These are phyloP conservation scores for Plasmodium sp. DNA, from an alignment of 169 alveolate genomes.

Conservation along the genomic window DNA sequence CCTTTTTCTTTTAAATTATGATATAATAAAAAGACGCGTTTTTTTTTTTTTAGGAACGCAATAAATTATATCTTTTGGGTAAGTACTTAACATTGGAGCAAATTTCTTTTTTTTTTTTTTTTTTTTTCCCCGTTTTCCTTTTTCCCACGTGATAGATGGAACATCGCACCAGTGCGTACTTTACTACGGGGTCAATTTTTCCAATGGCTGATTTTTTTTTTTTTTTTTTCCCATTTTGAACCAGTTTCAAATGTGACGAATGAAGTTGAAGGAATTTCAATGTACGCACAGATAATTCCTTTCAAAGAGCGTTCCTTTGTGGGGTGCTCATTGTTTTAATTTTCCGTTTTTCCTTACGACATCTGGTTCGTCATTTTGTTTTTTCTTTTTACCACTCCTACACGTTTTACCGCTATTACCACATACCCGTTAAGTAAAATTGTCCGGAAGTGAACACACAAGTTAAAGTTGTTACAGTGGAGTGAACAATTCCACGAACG, in stretches of 20 bases:
- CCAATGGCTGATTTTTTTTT: background rate
- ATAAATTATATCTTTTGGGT: background rate
- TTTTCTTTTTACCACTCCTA: background rate
- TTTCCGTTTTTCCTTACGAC: background rate
- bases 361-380: background rate
- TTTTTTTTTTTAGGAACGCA: background rate
- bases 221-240: background rate
- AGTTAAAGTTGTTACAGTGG: background rate
- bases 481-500: background rate
- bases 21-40: slow-evolving; percentile 1
- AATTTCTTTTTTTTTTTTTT: background rate
- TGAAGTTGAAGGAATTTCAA: background rate
- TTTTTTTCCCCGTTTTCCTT: background rate
- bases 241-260: background rate
- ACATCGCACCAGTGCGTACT: background rate
- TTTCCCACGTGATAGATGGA: background rate
- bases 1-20: background rate
- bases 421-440: background rate
- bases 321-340: background rate
- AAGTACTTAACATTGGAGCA: background rate
- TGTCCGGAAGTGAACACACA: background rate
- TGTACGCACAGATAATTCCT: background rate
- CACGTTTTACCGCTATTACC: background rate
- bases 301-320: background rate
- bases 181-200: background rate